phyloP scores from a whole-genome alignment of 441 rosid species.

The Geranium incanum region DNA sequence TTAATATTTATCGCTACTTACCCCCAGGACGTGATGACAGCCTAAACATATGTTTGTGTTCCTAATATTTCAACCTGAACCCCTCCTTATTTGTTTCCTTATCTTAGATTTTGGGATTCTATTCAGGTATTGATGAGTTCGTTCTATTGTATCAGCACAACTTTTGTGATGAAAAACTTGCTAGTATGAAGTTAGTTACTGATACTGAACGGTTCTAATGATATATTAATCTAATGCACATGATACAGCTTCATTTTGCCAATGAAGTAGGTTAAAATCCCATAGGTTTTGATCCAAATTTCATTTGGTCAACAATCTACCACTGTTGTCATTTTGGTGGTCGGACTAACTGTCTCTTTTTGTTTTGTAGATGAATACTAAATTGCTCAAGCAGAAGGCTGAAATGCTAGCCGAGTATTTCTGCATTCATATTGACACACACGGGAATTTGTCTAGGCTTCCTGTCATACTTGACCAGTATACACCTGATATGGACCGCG shows the following conservation, averaged over 20 bases:
- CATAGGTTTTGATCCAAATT: not conserved
- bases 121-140: not conserved
- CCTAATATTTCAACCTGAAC: not conserved
- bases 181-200: not conserved
- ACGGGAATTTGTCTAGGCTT: constrained; percentile 69
- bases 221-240: not conserved
- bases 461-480: constrained; percentile 91
- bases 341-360: constrained; percentile 14
- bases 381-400: constrained; percentile 62
- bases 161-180: not conserved
- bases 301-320: not conserved
- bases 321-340: not conserved
- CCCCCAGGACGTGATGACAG: not conserved
- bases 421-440: constrained; percentile 51
- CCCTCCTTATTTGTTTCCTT: not conserved
- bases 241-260: not conserved
- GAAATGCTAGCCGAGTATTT: constrained; percentile 88
- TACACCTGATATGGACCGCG: constrained; percentile 89
- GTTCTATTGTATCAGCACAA: not conserved
- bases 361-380: constrained; percentile 61
- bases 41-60: not conserved
- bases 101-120: not conserved
- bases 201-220: not conserved
- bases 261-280: not conserved
- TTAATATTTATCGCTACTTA: not conserved